Base-by-base conservation (phyloP, 2,329 filamentous ascomycete species). In the Fusarium oligoseptatum region DNA sequence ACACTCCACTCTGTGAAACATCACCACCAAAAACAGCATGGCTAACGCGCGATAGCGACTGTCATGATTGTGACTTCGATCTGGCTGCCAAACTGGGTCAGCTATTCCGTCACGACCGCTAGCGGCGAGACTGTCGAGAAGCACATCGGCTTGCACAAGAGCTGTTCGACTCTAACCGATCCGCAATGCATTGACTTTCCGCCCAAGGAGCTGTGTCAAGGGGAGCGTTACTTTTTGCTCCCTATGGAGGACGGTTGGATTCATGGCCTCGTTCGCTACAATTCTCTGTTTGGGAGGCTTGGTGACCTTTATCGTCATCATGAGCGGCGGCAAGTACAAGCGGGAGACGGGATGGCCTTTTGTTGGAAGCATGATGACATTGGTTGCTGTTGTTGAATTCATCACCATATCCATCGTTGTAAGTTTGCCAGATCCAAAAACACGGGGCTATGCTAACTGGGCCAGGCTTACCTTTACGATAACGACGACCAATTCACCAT, bases 211-310 rank as follows among this genome's bases (percentile, higher is more conserved):
- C 68, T 84, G 27, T 85, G 84, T 67, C 77, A 80, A 27, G 81
- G 78, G 29, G 89, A 92, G 76, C 88, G 91, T 61, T 91, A 92
- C 79, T 98, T 98, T 98, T 84, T 98, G 97, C 87, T 93, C 92
- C 78, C 93, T 97, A 88, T 99, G 96, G 96, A 90, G 94, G 68
- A 94, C 92, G 29, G 92, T 95, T 39, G 95, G 94, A 27, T 98
- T 98, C 84, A 84, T 98, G 74, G 95, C 97, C 85, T 94, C 92
- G 62, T 94, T 98, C 77, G 90, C 93, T 9, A 90, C 95, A 41
- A 91, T 98, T n/a, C 82, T 97, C 43, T 92, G 97, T 82, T 89
- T 97, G 45, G 94, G 93, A 65, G 92, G 92, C 8, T 84, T 97
- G n/a, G 92, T 97, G 32, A 90, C 92, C 20, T 98, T 96, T 83